Base-by-base conservation (phyloP, 768 basidiomycete species). In the Leccinum uliginosum region DNA sequence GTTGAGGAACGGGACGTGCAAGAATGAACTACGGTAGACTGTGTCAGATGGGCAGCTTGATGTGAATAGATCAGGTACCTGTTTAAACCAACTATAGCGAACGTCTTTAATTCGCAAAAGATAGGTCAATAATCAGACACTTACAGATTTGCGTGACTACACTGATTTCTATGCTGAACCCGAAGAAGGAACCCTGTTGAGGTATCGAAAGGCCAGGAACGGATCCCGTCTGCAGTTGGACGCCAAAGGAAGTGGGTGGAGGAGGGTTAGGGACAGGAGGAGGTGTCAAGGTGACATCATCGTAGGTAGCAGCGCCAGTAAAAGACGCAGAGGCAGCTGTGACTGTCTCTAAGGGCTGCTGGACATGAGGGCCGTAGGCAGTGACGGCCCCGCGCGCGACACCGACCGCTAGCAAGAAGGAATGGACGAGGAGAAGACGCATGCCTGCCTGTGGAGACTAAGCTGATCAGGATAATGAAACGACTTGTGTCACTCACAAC, bases 91-190 rank as follows among this genome's bases (percentile, higher is more conserved):
- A 65, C 64, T 55, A 27, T n/a, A 24, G 15, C 21, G 40, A 48
- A 40, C 17, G 11, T 49, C 53, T 32, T 49, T 29, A 32, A 21
- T 21, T 24, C 29, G 11, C 12, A 46, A 23, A n/a, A 4, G 12
- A 32, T 14, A 11, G 7, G 10, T 24, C 15, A 50, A n/a, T 12
- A 17, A 52, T 9, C 51, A 21, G 15, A 8, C 30, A 54, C 53
- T 50, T 34, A 50, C 53, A 23, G 12, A 50, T 8, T 73, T 83
- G 82, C 55, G 80, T 81, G 7, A 83, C 78, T 8, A 90, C 83
- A 40, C 87, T 88, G 76, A 89, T 79, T 70, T 91, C 89, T 38
- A 91, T 79, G 3, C 85, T 87, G 66, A 91, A 89, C 4, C 87
- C 88, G 54, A 84, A 78, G 63, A 89, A 89, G 17, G 82, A 77